A percentile compares a stretch with the other conserved stretches of the same genome.
phyloP scores from a whole-genome alignment of 2,329 filamentous ascomycete genomes.

The Paraconiothyrium brasiliense region DNA sequence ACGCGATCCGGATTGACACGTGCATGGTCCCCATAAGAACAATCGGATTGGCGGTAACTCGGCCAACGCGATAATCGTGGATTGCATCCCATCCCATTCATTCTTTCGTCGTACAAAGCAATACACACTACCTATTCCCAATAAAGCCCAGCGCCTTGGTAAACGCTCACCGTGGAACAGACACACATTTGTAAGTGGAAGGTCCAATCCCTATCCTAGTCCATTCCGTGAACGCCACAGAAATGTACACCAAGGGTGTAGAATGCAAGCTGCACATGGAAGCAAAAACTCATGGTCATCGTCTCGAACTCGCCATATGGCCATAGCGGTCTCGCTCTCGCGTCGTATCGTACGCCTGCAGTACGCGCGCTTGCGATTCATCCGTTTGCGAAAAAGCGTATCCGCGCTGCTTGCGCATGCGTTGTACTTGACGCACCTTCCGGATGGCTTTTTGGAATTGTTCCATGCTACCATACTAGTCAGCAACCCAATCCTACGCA shows the following conservation, averaged over 20 bases:
- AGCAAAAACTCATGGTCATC: slow-evolving; percentile 4
- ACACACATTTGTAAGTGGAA: neutral
- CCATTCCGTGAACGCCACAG: neutral
- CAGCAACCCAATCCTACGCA: neutral
- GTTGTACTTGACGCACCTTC: slow-evolving; percentile 96
- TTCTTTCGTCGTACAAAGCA: neutral
- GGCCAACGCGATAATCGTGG: neutral
- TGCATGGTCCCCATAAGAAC: too few species aligned
- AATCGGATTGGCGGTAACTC: too few species aligned
- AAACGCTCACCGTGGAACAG: neutral
- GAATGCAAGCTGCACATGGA: neutral
- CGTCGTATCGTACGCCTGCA: slow-evolving; percentile 98
- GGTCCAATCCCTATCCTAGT: neutral
- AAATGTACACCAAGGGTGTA: slow-evolving; percentile 4
- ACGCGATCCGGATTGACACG: neutral
- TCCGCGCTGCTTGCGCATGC: slow-evolving; percentile 98
- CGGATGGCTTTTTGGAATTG: slow-evolving; percentile 99
- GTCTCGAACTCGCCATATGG: slow-evolving; percentile 80
- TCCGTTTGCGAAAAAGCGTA: slow-evolving; percentile 99
- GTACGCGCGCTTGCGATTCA: slow-evolving; percentile 90
- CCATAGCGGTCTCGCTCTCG: slow-evolving; percentile 90
- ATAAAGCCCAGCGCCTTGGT: neutral
- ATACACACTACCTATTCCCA: slow-evolving; percentile 2
- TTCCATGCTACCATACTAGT: slow-evolving; percentile 76
- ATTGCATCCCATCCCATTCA: neutral